A percentile compares a stretch with the other conserved stretches of the same genome.
Conservation (phyloP, 179 eudicot genomes). For the Silene vulgaris region DNA sequence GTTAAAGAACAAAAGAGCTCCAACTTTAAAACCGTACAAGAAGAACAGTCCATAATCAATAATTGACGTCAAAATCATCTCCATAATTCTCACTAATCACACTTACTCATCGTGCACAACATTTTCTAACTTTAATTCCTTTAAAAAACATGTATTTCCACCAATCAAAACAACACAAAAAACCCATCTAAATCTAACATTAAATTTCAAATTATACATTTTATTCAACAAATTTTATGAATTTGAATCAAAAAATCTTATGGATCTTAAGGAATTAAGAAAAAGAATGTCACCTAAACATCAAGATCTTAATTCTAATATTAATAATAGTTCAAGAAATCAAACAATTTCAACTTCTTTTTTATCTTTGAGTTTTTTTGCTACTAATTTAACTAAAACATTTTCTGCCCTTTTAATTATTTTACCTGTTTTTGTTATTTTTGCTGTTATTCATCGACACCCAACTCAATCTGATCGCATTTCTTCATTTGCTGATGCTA, state of each 20-base stretch:
- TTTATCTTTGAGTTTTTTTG: constrained; percentile 37
- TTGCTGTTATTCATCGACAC: constrained; percentile 42
- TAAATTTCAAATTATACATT: not conserved
- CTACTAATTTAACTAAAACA: constrained; percentile 35
- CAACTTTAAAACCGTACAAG: not conserved
- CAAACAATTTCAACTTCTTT: constrained; percentile 16
- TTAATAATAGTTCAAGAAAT: constrained; percentile 23
- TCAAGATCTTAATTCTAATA: constrained; percentile 27
- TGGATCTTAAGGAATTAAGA: constrained; percentile 40
- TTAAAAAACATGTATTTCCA: not conserved
- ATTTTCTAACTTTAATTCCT: not conserved
- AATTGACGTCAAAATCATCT: not conserved
- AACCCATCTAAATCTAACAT: not conserved
- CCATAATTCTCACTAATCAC: not conserved
- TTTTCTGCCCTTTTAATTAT: constrained; percentile 51
- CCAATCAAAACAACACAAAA: constrained; percentile 1
- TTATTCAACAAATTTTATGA: not conserved
- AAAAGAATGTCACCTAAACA: constrained; percentile 35
- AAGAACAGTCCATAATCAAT: not conserved
- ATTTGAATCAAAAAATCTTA: constrained; percentile 6
- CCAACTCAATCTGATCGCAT: constrained; percentile 32
- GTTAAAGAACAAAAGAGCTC: not conserved
- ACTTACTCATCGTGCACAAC: not conserved
- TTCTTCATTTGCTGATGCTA: constrained; percentile 57
- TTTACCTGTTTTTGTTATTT: constrained; percentile 48